Base-by-base conservation (phyloP, 2,329 filamentous ascomycete species). In the Mollisiaceae sp. region DNA sequence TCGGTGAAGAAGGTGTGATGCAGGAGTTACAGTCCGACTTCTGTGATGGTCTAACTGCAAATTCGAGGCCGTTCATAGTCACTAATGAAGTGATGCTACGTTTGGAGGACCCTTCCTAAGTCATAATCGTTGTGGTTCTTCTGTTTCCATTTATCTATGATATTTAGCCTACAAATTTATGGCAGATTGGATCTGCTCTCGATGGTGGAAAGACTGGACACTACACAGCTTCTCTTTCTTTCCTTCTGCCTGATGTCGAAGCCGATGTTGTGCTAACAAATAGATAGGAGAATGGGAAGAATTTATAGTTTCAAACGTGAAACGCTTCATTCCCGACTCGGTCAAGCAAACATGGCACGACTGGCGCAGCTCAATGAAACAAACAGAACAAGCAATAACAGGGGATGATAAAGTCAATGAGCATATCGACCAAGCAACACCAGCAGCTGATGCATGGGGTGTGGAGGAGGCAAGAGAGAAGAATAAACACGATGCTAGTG, bases 401-500 rank as follows among this genome's bases (percentile, higher is more conserved):
- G 81, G 81, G 18, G 79, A 79, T n/a, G 78, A 79, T 43, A 75
- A 79, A 35, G 76, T 82, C 15, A 81, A 77, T 63, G 81, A 83
- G 47, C 77, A 79, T 4, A 54, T 54, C 24, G 50, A 54, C 15
- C 12, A 14, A 8, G 8, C 22, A 54, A 14, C 50, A 3, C 14
- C 50, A 18, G 50, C 14, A 32, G 9, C 45, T 22, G 50, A 54
- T 54, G 78, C 81, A 66, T 86, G 86, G 84, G 88, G 88, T 5
- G 86, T 91, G 8, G 84, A 86, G 69, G 82, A 89, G 74, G 89
- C 89, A 0, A 82, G 89, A 69, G 80, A 84, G 75, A 81, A 81
- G 71, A 86, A 88, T 74, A 82, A 84, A 68, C 83, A 83, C 52
- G 88, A 89, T 77, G 91, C 92, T 57, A 95, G 92, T 95, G 86